Evolutionary conservation across 805 yeast species (phyloP).

Genomic region (Ogataea paraovalis): DNA sequence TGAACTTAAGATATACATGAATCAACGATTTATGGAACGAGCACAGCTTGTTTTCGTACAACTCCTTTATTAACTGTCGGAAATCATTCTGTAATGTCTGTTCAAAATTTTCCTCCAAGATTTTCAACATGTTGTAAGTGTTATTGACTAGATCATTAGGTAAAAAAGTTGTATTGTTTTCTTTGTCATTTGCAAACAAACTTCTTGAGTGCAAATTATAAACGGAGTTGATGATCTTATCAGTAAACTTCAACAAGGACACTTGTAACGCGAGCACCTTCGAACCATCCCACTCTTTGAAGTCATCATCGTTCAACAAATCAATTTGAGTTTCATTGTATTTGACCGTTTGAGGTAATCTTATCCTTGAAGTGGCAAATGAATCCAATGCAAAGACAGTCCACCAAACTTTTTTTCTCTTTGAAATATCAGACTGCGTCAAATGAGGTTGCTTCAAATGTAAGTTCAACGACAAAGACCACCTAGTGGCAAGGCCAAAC

Average conservation of each 20-base stretch:
- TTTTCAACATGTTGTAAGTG: conserved; percentile 15
- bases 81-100: conserved; percentile 17
- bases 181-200: conserved; percentile 17
- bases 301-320: conserved; percentile 19
- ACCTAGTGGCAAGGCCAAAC: conserved; percentile 34
- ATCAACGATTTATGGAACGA: conserved; percentile 22
- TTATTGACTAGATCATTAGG: conserved; percentile 19
- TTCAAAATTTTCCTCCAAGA: conserved; percentile 25
- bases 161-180: conserved; percentile 15
- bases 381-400: conserved; percentile 35
- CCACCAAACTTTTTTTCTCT: conserved; percentile 38
- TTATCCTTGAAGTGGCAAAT: conserved; percentile 34
- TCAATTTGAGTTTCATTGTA: conserved; percentile 32
- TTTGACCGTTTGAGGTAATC: conserved; percentile 34
- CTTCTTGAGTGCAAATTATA: conserved; percentile 29
- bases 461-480: conserved; percentile 30
- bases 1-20: conserved; percentile 32
- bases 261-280: conserved; percentile 28
- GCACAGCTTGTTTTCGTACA: conserved; percentile 14
- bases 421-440: conserved; percentile 22
- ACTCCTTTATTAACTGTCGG: conserved; percentile 16
- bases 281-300: conserved; percentile 30
- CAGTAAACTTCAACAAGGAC: conserved; percentile 25
- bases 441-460: conserved; percentile 27
- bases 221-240: conserved; percentile 31